Evolutionary conservation across 257 asterid genomes (phyloP).

Genomic region (Henckelia pumila): DNA sequence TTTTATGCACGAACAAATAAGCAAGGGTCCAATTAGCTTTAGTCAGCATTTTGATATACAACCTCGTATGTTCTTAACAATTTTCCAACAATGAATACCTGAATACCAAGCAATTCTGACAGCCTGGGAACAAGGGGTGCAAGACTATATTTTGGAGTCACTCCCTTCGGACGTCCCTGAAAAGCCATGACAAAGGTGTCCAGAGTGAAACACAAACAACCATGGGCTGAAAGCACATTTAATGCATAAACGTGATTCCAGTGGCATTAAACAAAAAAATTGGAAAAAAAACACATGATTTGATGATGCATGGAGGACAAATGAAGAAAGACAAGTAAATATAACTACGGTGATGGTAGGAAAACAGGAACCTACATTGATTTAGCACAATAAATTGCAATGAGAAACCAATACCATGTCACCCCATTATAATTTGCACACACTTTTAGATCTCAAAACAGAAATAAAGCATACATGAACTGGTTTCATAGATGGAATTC

Average conservation of each 20-base stretch:
- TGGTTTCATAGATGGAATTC: neutral
- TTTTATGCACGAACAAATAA: neutral
- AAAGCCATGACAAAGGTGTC: neutral
- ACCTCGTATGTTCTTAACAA: neutral
- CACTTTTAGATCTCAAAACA: neutral
- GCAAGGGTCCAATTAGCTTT: neutral
- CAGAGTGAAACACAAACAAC: neutral
- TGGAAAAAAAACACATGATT: neutral
- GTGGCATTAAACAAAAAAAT: neutral
- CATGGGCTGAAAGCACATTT: neutral
- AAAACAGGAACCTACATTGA: neutral
- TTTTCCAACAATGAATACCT: conserved; percentile 26
- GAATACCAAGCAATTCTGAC: conserved; percentile 47
- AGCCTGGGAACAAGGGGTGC: conserved; percentile 51
- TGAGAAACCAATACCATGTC: neutral
- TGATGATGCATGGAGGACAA: neutral
- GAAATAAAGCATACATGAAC: no score
- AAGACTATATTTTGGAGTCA: conserved; percentile 49
- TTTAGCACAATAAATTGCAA: no score
- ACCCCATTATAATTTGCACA: neutral
- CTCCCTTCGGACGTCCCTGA: conserved; percentile 58
- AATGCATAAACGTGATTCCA: neutral
- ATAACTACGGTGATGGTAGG: neutral
- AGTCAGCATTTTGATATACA: neutral
- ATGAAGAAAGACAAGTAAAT: neutral